These are phyloP conservation scores for Trichoderma asperelloides DNA, from an alignment of 495 filamentous ascomycete species.

Conservation along the genomic window DNA sequence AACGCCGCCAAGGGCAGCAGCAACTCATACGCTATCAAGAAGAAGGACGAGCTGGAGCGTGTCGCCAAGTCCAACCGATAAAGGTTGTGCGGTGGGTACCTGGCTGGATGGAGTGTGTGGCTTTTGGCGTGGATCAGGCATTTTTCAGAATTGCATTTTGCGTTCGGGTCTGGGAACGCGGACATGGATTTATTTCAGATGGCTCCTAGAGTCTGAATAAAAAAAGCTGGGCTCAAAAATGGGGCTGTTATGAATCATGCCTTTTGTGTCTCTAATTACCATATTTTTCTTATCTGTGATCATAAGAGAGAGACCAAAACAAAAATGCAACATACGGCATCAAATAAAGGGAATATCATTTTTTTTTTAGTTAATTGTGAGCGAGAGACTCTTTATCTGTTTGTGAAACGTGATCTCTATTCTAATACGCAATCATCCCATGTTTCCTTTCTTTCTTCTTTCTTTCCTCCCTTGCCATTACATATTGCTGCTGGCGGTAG, in stretches of 20 bases:
- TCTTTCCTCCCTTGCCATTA: not conserved
- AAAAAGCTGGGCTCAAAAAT: constrained; percentile 8
- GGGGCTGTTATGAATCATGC: constrained; percentile 6
- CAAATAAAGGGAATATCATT: not conserved
- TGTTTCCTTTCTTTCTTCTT: not conserved
- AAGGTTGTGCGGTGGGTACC: constrained; percentile 18
- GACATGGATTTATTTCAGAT: constrained; percentile 10
- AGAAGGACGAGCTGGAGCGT: constrained; percentile 99
- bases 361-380: not conserved
- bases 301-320: not conserved
- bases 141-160: constrained; percentile 13
- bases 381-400: not conserved
- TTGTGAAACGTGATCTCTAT: not conserved
- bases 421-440: not conserved
- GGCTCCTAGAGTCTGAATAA: constrained; percentile 11
- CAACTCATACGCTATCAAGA: constrained; percentile 99
- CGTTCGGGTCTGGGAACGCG: constrained; percentile 12
- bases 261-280: constrained; percentile 5
- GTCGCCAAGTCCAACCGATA: constrained; percentile 99
- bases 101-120: constrained; percentile 7
- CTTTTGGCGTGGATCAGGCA: constrained; percentile 10
- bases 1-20: constrained; percentile 99
- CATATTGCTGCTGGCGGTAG: not conserved
- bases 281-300: constrained; percentile 2
- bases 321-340: not conserved